Percentiles rank a stretch among this genome's conserved stretches.
Evolutionary conservation across 768 basidiomycete genomes (phyloP).

Genomic region (Tulasnella sp.): DNA sequence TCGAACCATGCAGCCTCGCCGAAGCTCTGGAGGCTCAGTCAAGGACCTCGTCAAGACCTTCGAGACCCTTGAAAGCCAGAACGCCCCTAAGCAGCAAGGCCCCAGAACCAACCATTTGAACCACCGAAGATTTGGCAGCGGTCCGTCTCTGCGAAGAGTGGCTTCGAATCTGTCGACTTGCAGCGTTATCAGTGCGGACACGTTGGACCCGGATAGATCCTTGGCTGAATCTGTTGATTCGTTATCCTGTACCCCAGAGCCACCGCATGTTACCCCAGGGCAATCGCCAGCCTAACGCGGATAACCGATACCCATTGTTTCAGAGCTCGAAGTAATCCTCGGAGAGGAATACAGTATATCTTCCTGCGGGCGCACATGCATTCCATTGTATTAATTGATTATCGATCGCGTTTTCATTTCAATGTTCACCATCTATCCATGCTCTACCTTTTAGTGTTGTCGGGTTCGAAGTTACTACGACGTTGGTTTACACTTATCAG

Average conservation of each 20-base stretch:
- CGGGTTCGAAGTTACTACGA: neutral
- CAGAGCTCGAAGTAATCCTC: neutral
- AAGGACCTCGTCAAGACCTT: constrained; percentile 28
- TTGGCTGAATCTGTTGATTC: neutral
- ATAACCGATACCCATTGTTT: neutral
- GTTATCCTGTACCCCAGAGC: neutral
- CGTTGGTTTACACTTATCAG: neutral
- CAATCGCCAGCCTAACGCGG: neutral
- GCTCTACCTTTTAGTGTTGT: neutral
- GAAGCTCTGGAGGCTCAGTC: constrained; percentile 28
- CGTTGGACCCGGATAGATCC: neutral
- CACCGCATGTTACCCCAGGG: neutral
- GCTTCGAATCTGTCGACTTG: constrained; percentile 23
- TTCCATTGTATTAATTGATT: neutral
- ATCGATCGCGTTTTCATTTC: neutral
- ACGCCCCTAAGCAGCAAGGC: constrained; percentile 12
- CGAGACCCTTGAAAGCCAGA: constrained; percentile 23
- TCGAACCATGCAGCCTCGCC: constrained; percentile 18
- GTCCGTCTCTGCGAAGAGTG: constrained; percentile 1
- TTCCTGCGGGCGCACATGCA: neutral
- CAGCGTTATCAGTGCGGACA: constrained; percentile 18
- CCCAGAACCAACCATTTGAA: neutral
- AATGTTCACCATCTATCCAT: neutral
- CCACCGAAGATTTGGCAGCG: neutral
- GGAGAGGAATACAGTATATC: neutral